These are phyloP conservation scores for Luffa acutangula DNA, from an alignment of 306 rosid genomes.

Conservation along the genomic window DNA sequence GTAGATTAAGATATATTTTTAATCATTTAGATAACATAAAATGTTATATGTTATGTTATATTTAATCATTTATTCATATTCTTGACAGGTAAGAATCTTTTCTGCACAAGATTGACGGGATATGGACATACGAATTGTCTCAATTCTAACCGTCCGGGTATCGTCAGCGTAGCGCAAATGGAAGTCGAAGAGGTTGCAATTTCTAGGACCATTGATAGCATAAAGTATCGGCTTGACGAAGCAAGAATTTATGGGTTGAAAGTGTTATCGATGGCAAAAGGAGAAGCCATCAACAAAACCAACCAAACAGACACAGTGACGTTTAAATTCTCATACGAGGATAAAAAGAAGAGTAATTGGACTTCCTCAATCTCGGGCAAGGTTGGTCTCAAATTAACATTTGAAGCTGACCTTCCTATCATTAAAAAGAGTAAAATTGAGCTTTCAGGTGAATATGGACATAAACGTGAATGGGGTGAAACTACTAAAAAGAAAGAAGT, in stretches of 20 bases:
- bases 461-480: not conserved
- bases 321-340: not conserved
- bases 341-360: not conserved
- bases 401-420: not conserved
- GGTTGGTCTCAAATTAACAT: not conserved
- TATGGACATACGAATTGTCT: not conserved
- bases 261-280: not conserved
- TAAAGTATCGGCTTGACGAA: not conserved
- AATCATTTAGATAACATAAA: too few relatives aligned
- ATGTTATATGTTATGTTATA: too few relatives aligned
- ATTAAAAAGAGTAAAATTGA: not conserved
- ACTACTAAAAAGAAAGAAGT: not conserved
- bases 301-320: not conserved
- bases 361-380: not conserved
- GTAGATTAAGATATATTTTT: too few relatives aligned
- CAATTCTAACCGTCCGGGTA: not conserved
- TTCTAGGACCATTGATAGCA: not conserved
- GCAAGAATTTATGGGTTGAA: not conserved
- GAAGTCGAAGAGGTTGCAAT: not conserved
- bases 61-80: too few relatives aligned
- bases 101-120: not conserved
- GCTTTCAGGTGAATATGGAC: not conserved
- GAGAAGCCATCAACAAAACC: not conserved
- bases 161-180: not conserved
- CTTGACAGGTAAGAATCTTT: not conserved